Conservation (phyloP, 306 rosid species). For the Macrotyloma uniflorum region DNA sequence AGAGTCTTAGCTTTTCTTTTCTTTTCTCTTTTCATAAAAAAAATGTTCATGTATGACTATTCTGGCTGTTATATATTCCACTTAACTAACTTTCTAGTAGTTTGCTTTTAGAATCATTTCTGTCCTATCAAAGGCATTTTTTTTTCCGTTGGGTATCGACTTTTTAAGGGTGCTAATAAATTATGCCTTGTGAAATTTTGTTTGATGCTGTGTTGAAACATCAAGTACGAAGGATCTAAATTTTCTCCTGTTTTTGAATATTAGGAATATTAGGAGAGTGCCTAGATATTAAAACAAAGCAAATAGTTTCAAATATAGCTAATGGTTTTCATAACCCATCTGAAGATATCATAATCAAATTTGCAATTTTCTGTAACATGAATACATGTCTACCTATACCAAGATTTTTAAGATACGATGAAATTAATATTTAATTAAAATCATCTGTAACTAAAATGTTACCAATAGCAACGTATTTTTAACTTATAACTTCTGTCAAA, state of each 20-base stretch:
- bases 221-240: conserved; percentile 1
- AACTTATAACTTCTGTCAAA: background rate
- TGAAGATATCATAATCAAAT: background rate
- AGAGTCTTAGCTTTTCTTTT: background rate
- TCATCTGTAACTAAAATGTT: background rate
- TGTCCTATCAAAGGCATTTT: conserved; percentile 28
- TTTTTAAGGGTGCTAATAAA: conserved; percentile 11
- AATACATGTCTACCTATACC: background rate
- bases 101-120: conserved; percentile 31
- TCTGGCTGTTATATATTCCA: conserved; percentile 26
- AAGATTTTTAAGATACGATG: background rate
- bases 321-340: background rate
- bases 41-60: conserved; percentile 16
- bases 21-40: background rate
- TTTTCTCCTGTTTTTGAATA: background rate
- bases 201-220: conserved; percentile 32
- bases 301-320: background rate
- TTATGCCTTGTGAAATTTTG: background rate
- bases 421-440: background rate
- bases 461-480: background rate
- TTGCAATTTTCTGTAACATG: too few species aligned
- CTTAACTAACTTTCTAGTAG: conserved; percentile 21
- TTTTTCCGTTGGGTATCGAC: background rate
- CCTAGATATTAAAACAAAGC: background rate
- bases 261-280: background rate